Conservation (phyloP, 345 rosid genomes). For the Eucalyptus globulus region DNA sequence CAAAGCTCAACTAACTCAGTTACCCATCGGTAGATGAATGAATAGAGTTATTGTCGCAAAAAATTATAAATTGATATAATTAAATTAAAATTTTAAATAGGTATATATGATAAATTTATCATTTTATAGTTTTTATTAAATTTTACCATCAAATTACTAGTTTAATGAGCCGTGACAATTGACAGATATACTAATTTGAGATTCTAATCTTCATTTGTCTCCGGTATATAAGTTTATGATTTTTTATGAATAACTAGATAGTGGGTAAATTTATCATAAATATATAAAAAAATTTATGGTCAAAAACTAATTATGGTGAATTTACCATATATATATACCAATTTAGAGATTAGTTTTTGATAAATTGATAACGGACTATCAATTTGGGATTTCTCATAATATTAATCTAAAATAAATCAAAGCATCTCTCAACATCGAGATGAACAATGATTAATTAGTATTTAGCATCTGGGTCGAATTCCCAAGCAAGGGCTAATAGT, state of each 20-base stretch:
- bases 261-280: fast-evolving
- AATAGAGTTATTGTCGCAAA: neutral
- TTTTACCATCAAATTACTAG: fast-evolving
- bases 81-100: fast-evolving
- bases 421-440: neutral
- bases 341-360: no score
- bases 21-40: no score
- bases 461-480: neutral
- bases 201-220: fast-evolving
- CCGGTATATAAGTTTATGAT: fast-evolving
- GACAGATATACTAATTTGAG: fast-evolving
- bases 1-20: no score
- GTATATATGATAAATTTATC: fast-evolving
- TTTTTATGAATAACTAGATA: fast-evolving
- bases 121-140: fast-evolving
- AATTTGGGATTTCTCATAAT: neutral
- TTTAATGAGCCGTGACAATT: fast-evolving
- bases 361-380: fast-evolving
- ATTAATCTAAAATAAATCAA: no score
- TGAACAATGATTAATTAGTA: neutral
- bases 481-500: neutral
- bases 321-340: no score
- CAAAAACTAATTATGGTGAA: no score
- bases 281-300: fast-evolving
- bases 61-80: fast-evolving